Evolutionary conservation across 164 flowering plant genomes (phyloP).

Genomic region (Kingdonia uniflora): DNA sequence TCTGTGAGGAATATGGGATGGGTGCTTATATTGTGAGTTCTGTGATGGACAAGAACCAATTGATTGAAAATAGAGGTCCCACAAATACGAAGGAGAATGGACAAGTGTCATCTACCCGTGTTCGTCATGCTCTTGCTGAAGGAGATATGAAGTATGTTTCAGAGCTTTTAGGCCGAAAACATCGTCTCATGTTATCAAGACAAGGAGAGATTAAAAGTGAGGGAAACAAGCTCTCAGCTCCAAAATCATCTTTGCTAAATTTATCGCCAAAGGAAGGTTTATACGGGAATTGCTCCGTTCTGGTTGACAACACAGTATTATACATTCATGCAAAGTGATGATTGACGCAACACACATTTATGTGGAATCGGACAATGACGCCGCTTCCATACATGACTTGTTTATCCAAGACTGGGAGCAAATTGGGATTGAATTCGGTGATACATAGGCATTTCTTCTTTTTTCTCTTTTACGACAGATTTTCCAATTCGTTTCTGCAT

Average conservation of each 20-base stretch:
- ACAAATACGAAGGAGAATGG: conserved; percentile 53
- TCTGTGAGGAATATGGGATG: conserved; percentile 67
- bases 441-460: background rate
- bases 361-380: conserved; percentile 34
- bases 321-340: conserved; percentile 39
- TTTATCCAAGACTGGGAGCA: conserved; percentile 18
- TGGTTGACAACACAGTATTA: conserved; percentile 29
- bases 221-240: conserved; percentile 32
- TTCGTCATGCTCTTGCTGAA: conserved; percentile 65
- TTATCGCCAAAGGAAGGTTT: conserved; percentile 76
- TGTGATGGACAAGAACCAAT: conserved; percentile 77
- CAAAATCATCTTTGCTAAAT: conserved; percentile 53
- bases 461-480: no score
- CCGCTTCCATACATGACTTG: background rate
- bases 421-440: conserved; percentile 61
- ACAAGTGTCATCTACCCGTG: conserved; percentile 93
- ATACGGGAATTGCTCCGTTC: conserved; percentile 44
- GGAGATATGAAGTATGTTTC: conserved; percentile 84
- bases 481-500: background rate
- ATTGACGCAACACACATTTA: conserved; percentile 50
- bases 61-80: conserved; percentile 8
- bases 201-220: conserved; percentile 13
- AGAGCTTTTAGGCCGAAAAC: conserved; percentile 74
- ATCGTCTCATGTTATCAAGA: conserved; percentile 44
- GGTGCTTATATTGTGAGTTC: conserved; percentile 63